Conservation (phyloP, 2,329 filamentous ascomycete species). For the Botrytis pseudocinerea region DNA sequence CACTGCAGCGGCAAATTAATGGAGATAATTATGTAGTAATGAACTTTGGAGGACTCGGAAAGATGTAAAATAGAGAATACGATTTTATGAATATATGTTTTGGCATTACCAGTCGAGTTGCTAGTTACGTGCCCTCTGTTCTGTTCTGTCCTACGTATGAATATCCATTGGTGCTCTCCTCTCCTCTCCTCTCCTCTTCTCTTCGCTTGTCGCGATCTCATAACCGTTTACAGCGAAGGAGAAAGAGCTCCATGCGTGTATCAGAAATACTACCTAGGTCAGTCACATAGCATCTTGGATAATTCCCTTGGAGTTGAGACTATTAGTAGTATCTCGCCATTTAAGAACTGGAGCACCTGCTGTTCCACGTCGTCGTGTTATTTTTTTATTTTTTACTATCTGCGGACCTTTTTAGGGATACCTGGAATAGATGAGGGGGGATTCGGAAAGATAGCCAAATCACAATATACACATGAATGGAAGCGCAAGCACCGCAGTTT, state of each 20-base stretch:
- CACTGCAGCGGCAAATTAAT: constrained; percentile 6
- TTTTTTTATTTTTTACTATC: neutral
- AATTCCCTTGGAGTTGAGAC: neutral
- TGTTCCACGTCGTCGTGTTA: constrained; percentile 11
- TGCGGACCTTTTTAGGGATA: neutral
- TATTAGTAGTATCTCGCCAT: neutral
- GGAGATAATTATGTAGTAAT: neutral
- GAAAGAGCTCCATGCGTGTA: constrained; percentile 10
- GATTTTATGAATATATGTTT: neutral
- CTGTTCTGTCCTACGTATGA: neutral
- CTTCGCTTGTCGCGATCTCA: neutral
- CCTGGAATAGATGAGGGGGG: neutral
- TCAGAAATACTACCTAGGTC: constrained; percentile 3
- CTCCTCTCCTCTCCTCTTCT: neutral
- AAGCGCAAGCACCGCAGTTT: neutral
- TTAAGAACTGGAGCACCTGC: constrained; percentile 21
- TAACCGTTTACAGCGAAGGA: neutral
- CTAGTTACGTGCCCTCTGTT: neutral
- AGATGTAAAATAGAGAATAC: neutral
- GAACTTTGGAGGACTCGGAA: neutral
- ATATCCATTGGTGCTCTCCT: neutral
- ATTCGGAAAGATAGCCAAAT: too few relatives aligned
- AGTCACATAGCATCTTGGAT: neutral
- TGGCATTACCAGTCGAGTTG: neutral
- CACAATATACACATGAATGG: neutral